A percentile compares a stretch with the other conserved stretches of the same genome.
Evolutionary conservation across 371 early-diverging fungal species (phyloP).

Genomic region (Zychaea mexicana): DNA sequence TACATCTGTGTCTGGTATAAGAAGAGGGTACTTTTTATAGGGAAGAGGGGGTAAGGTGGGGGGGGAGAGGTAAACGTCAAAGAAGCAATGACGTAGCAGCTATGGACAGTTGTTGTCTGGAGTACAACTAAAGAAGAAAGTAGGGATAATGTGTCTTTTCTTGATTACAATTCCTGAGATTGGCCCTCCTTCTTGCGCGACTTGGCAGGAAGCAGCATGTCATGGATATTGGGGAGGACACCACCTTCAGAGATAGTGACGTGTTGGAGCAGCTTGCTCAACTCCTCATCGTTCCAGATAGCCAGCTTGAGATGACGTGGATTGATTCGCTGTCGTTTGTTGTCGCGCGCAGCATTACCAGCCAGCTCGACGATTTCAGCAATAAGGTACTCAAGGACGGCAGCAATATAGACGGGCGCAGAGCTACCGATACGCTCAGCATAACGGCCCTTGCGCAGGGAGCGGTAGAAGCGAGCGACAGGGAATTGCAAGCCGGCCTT

Average conservation of each 20-base stretch:
- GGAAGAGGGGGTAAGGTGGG: too few relatives aligned
- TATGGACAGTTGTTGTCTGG: too few relatives aligned
- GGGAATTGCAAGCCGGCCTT: slow-evolving; percentile 85
- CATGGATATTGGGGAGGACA: slow-evolving; percentile 80
- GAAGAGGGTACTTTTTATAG: too few relatives aligned
- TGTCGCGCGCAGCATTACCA: slow-evolving; percentile 91
- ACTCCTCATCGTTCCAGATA: slow-evolving; percentile 91
- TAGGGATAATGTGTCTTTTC: too few relatives aligned
- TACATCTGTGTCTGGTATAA: too few relatives aligned
- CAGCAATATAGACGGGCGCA: slow-evolving; percentile 90
- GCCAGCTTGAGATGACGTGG: slow-evolving; percentile 84
- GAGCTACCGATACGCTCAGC: slow-evolving; percentile 87
- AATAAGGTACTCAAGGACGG: slow-evolving; percentile 90
- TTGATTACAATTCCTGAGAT: too few relatives aligned
- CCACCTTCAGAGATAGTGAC: slow-evolving; percentile 83
- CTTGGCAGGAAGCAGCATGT: slow-evolving; percentile 62
- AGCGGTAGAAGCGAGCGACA: slow-evolving; percentile 93
- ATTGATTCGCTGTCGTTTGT: slow-evolving; percentile 88
- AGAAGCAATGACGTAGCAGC: too few relatives aligned
- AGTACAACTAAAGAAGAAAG: too few relatives aligned
- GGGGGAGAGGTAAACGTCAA: too few relatives aligned
- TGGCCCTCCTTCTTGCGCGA: slow-evolving; percentile 31
- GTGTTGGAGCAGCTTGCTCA: slow-evolving; percentile 85
- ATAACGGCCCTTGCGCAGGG: slow-evolving; percentile 86
- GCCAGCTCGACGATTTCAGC: slow-evolving; percentile 94